Percentiles rank a stretch among this genome's conserved stretches.
Conservation (phyloP, 2,329 filamentous ascomycete genomes). For the Sporothrix mexicana region DNA sequence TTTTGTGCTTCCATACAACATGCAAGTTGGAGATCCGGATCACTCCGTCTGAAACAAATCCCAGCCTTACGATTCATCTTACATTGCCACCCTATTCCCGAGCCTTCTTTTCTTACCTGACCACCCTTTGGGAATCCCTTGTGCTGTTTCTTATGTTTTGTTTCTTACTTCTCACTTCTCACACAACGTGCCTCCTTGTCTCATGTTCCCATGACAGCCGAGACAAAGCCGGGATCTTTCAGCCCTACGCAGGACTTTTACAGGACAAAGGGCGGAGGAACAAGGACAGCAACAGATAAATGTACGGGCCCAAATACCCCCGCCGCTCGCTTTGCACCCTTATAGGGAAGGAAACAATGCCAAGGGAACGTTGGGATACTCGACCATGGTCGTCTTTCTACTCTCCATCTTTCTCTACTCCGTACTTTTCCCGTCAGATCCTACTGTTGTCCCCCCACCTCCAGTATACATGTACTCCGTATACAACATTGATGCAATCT, state of each 20-base stretch:
- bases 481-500: no score
- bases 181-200: no score
- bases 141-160: no score
- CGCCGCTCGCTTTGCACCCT: conserved; percentile 11
- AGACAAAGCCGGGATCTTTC: neutral
- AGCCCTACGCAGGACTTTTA: neutral
- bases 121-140: no score
- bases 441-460: neutral
- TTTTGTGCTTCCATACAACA: neutral
- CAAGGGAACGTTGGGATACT: neutral
- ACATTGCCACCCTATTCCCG: neutral
- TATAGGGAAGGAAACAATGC: neutral
- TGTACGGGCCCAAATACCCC: neutral
- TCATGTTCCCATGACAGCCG: neutral
- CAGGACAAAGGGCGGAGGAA: no score
- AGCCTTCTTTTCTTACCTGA: neutral
- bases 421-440: neutral
- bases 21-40: neutral
- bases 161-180: neutral
- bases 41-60: neutral
- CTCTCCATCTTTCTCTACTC: neutral
- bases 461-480: neutral
- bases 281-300: no score
- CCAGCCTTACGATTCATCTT: neutral
- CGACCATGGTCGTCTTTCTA: neutral